These are phyloP conservation scores for Viola pubescens DNA, from an alignment of 441 rosid species.

Conservation along the genomic window DNA sequence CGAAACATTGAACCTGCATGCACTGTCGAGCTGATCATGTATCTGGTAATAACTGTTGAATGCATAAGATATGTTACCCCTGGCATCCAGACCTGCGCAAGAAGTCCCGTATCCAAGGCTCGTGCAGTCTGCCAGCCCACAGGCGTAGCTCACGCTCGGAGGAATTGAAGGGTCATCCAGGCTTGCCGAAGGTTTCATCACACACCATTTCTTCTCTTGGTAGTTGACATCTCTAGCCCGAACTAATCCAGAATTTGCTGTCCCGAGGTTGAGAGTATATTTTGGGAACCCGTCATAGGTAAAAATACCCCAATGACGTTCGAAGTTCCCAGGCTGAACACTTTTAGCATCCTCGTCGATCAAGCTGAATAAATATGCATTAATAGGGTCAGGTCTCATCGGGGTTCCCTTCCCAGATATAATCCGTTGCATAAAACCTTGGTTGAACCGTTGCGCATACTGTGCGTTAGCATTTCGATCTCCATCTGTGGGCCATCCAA, in stretches of 20 bases:
- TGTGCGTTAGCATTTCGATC: constrained; percentile 63
- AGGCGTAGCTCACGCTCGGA: constrained; percentile 74
- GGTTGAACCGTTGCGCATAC: constrained; percentile 77
- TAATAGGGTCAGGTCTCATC: constrained; percentile 69
- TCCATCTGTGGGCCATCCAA: constrained; percentile 97
- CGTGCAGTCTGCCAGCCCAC: constrained; percentile 74
- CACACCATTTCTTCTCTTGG: constrained; percentile 66
- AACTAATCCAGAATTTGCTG: constrained; percentile 59
- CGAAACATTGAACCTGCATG: constrained; percentile 72
- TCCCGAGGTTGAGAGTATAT: constrained; percentile 70
- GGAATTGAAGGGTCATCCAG: constrained; percentile 66
- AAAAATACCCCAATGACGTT: constrained; percentile 93
- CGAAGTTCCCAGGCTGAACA: constrained; percentile 85
- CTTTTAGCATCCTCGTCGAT: constrained; percentile 94
- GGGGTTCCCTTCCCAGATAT: constrained; percentile 92
- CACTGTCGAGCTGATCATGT: constrained; percentile 59
- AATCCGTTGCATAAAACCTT: constrained; percentile 77
- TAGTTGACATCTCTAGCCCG: constrained; percentile 49
- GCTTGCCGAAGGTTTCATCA: constrained; percentile 50
- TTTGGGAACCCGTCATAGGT: constrained; percentile 67
- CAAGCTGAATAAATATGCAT: constrained; percentile 74
- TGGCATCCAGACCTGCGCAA: constrained; percentile 47
- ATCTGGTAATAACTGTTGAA: constrained; percentile 85
- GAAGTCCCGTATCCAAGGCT: constrained; percentile 84
- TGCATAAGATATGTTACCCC: constrained; percentile 74